Percentiles rank a stretch among this genome's conserved stretches.
Conservation (phyloP, 208 protist species). For the Leishmania tarentolae region DNA sequence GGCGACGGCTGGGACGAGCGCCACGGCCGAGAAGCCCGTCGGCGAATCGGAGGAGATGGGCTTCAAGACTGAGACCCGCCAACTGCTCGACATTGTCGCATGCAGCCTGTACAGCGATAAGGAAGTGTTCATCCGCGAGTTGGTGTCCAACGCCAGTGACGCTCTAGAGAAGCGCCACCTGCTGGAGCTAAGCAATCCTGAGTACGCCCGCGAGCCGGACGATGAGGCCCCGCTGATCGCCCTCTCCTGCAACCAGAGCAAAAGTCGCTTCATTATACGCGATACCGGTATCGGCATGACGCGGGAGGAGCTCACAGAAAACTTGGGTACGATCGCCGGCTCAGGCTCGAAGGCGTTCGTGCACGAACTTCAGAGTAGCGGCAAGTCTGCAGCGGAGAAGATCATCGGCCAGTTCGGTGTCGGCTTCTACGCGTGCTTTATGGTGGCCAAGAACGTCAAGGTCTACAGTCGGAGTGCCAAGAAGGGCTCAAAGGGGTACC, state of each 20-base stretch:
- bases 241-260: slow-evolving; percentile 92
- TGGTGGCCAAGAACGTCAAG: slow-evolving; percentile 95
- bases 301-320: slow-evolving; percentile 94
- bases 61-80: slow-evolving; percentile 98
- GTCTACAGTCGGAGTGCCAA: slow-evolving; percentile 92
- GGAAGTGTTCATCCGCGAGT: slow-evolving; percentile 98
- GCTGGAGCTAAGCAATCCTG: slow-evolving; percentile 82
- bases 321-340: slow-evolving; percentile 96
- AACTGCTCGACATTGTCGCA: slow-evolving; percentile 98
- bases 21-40: slow-evolving; percentile 61
- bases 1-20: slow-evolving; percentile 22
- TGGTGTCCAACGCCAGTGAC: slow-evolving; percentile 98
- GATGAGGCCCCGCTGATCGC: slow-evolving; percentile 85
- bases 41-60: slow-evolving; percentile 85
- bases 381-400: slow-evolving; percentile 78
- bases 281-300: slow-evolving; percentile 98
- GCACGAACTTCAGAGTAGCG: slow-evolving; percentile 75
- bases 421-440: slow-evolving; percentile 97
- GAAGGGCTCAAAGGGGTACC: slow-evolving; percentile 90
- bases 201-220: slow-evolving; percentile 73
- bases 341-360: slow-evolving; percentile 93
- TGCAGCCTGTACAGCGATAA: slow-evolving; percentile 98
- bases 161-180: slow-evolving; percentile 96
- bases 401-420: slow-evolving; percentile 98
- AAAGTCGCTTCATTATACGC: slow-evolving; percentile 90